Percentiles rank a stretch among this genome's conserved stretches.
phyloP scores from a whole-genome alignment of 2,329 filamentous ascomycete genomes.

The Paecilomyces niveus region DNA sequence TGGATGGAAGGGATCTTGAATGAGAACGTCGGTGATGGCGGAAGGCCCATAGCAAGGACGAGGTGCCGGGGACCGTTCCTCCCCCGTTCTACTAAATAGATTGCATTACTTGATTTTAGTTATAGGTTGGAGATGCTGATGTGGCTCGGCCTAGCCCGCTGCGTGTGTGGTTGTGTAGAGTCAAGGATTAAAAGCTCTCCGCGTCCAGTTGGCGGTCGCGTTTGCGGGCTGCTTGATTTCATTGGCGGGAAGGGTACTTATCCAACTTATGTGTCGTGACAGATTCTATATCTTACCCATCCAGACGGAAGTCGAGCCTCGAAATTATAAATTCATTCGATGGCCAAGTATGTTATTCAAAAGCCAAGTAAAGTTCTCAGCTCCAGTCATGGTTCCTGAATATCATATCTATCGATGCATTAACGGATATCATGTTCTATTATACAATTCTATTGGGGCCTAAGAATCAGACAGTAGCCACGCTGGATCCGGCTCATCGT shows the following conservation, averaged over 20 bases:
- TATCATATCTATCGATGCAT: neutral
- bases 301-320: no score
- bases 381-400: neutral
- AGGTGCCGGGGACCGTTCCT: neutral
- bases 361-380: neutral
- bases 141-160: neutral
- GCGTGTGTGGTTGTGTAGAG: neutral
- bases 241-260: no score
- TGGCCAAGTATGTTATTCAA: no score
- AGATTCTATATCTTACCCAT: neutral
- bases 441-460: neutral
- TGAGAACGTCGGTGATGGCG: constrained; percentile 35
- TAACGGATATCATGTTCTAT: neutral
- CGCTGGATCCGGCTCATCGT: constrained; percentile 38
- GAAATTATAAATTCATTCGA: no score
- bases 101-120: neutral
- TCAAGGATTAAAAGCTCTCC: neutral
- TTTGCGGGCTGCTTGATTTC: neutral
- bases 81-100: neutral
- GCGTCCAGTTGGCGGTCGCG: neutral
- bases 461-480: constrained; percentile 31
- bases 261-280: neutral
- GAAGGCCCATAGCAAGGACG: constrained; percentile 10
- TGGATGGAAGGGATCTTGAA: constrained; percentile 81
- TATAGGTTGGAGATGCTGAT: neutral